Percentiles rank a stretch among this genome's conserved stretches.
These are phyloP conservation scores for Cucumis melo DNA, from an alignment of 306 rosid species.

Conservation along the genomic window DNA sequence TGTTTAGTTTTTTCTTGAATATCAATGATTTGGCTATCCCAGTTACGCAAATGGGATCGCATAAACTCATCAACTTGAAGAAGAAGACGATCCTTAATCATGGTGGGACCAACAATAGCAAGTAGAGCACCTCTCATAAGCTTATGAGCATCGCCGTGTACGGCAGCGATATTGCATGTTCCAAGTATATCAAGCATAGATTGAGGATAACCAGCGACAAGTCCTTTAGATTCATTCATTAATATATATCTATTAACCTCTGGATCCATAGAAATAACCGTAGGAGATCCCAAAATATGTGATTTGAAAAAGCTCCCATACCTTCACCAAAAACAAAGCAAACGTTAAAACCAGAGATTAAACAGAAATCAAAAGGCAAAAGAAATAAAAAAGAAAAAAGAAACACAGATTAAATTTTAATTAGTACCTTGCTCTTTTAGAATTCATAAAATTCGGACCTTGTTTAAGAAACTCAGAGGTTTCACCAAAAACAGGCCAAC, in stretches of 20 bases:
- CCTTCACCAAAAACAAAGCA: conserved; percentile 16
- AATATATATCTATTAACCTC: conserved; percentile 76
- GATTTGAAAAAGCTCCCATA: conserved; percentile 93
- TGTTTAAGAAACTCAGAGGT: conserved; percentile 93
- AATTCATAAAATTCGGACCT: conserved; percentile 95
- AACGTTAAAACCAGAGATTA: neutral
- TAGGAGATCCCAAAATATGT: conserved; percentile 92
- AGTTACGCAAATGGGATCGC: conserved; percentile 46
- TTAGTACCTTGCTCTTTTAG: conserved; percentile 70
- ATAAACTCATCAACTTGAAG: conserved; percentile 74
- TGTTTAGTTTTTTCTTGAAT: conserved; percentile 82
- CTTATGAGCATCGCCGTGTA: conserved; percentile 91
- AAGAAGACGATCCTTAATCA: conserved; percentile 53
- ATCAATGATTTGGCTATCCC: conserved; percentile 56
- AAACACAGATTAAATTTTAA: neutral
- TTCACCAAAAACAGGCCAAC: conserved; percentile 96
- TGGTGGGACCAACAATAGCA: conserved; percentile 55
- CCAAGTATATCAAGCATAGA: conserved; percentile 94
- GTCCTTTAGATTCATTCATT: conserved; percentile 87
- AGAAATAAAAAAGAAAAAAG: neutral
- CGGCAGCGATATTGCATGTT: conserved; percentile 85
- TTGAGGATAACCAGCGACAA: conserved; percentile 91
- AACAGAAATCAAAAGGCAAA: neutral
- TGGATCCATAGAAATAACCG: conserved; percentile 92
- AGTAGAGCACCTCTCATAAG: conserved; percentile 80